Percentiles rank a stretch among this genome's conserved stretches.
Evolutionary conservation across 2,329 filamentous ascomycete genomes (phyloP).

Genomic region (Teratosphaeria epicoccoides): DNA sequence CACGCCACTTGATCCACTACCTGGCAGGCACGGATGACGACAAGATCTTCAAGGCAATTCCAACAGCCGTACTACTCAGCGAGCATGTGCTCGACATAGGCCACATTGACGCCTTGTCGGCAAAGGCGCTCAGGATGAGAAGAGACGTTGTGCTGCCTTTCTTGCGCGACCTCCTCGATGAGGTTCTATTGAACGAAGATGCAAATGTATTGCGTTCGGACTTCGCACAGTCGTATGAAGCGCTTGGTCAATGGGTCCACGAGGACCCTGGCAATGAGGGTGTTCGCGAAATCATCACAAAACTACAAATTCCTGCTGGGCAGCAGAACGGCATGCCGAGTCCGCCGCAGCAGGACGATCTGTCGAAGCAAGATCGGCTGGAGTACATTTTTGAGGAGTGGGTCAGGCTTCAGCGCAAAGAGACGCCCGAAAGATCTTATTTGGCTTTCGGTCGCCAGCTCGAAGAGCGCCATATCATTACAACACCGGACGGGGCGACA

Average conservation of each 20-base stretch:
- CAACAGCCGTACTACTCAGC: conserved; percentile 50
- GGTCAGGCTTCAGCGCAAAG: conserved; percentile 71
- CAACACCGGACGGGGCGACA: conserved; percentile 63
- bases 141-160: conserved; percentile 67
- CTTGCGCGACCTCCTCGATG: conserved; percentile 67
- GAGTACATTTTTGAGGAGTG: conserved; percentile 96
- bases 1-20: conserved; percentile 43
- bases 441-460: conserved; percentile 76
- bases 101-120: conserved; percentile 52
- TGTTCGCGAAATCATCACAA: conserved; percentile 61
- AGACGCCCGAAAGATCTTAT: conserved; percentile 60
- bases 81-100: conserved; percentile 51
- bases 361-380: conserved; percentile 62
- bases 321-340: conserved; percentile 47
- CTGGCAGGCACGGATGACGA: conserved; percentile 45
- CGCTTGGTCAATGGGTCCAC: conserved; percentile 68
- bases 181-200: conserved; percentile 65
- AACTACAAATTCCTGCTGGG: conserved; percentile 46
- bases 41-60: conserved; percentile 51
- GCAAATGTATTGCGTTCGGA: conserved; percentile 73
- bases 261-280: conserved; percentile 58
- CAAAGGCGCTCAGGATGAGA: conserved; percentile 59
- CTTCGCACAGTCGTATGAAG: conserved; percentile 72
- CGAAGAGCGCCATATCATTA: conserved; percentile 55
- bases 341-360: conserved; percentile 44